These are phyloP conservation scores for Cladophialophora carrionii DNA, from an alignment of 2,329 filamentous ascomycete species.

Conservation along the genomic window DNA sequence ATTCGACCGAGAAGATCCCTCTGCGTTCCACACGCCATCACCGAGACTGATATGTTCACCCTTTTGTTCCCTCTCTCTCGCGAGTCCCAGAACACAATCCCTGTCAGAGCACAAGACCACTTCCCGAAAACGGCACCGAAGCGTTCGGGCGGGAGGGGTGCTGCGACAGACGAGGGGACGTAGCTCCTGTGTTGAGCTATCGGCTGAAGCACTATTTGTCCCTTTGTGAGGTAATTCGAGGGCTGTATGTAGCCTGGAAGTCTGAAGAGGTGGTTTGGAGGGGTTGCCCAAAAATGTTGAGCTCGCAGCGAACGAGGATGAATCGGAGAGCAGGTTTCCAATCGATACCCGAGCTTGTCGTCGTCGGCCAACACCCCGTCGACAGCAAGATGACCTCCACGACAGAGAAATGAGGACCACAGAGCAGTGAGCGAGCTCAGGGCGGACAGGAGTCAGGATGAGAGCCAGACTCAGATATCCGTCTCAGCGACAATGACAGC, in stretches of 20 bases:
- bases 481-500: constrained; percentile 15
- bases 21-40: constrained; percentile 55
- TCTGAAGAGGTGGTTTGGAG: constrained; percentile 6
- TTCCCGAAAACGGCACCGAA: constrained; percentile 32
- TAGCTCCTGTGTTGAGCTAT: constrained; percentile 16
- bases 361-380: background rate
- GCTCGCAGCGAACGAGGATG: constrained; percentile 24
- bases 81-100: constrained; percentile 21
- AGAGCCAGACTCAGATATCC: background rate
- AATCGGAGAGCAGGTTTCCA: constrained; percentile 13
- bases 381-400: background rate
- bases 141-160: constrained; percentile 25
- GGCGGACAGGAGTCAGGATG: background rate
- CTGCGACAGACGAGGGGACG: constrained; percentile 15
- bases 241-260: constrained; percentile 4
- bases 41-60: constrained; percentile 21
- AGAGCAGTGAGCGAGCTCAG: background rate
- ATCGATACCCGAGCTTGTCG: background rate
- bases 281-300: constrained; percentile 16
- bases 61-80: constrained; percentile 13
- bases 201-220: background rate
- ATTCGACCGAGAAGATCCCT: constrained; percentile 52
- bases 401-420: constrained; percentile 10
- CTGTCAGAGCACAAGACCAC: constrained; percentile 32
- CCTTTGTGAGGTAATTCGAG: constrained; percentile 9